phyloP scores from a whole-genome alignment of 2,329 filamentous ascomycete species.

The Fusarium beomiforme region DNA sequence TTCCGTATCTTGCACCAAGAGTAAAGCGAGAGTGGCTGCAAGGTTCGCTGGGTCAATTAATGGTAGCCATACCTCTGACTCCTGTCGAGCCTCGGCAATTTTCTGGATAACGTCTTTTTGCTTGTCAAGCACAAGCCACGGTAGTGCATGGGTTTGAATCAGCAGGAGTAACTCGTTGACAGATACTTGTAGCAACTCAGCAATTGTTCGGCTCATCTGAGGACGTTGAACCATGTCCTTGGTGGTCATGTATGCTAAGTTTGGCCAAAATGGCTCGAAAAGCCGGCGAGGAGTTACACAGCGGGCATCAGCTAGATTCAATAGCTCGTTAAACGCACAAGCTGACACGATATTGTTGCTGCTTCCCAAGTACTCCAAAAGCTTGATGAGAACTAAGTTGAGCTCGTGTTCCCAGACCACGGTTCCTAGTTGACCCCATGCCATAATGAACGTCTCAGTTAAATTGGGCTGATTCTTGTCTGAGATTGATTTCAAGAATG shows the following conservation, averaged over 20 bases:
- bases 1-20: slow-evolving; percentile 66
- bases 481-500: slow-evolving; percentile 76
- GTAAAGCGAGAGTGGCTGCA: slow-evolving; percentile 65
- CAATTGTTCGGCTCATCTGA: slow-evolving; percentile 82
- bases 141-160: slow-evolving; percentile 84
- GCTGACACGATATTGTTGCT: slow-evolving; percentile 81
- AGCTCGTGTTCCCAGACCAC: slow-evolving; percentile 83
- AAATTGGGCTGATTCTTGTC: slow-evolving; percentile 73
- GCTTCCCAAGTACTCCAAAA: slow-evolving; percentile 89
- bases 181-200: slow-evolving; percentile 81
- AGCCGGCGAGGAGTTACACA: slow-evolving; percentile 72
- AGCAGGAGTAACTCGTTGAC: slow-evolving; percentile 78
- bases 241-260: slow-evolving; percentile 81
- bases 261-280: slow-evolving; percentile 89
- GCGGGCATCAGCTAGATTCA: slow-evolving; percentile 74
- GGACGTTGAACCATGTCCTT: slow-evolving; percentile 84
- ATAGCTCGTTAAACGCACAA: slow-evolving; percentile 84
- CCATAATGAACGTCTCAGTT: slow-evolving; percentile 85
- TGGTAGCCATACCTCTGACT: slow-evolving; percentile 67
- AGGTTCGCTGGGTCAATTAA: slow-evolving; percentile 67
- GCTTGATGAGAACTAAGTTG: slow-evolving; percentile 83
- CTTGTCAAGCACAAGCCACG: slow-evolving; percentile 83
- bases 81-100: slow-evolving; percentile 81
- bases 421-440: slow-evolving; percentile 85
- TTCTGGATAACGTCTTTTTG: slow-evolving; percentile 81